These are phyloP conservation scores for Lichtheimia ramosa DNA, from an alignment of 371 early-diverging fungal genomes.

Conservation along the genomic window DNA sequence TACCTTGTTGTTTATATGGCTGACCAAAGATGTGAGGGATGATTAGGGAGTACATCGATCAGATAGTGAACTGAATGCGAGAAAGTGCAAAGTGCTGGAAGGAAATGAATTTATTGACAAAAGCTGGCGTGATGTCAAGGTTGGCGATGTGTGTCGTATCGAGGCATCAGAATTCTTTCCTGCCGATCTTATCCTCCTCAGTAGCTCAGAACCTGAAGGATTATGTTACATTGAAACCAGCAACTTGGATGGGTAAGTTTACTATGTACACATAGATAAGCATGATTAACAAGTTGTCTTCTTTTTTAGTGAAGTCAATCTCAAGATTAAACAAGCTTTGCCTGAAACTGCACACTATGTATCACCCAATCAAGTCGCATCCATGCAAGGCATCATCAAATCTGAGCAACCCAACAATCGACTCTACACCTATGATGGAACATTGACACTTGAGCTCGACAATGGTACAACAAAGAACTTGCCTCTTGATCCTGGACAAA, in stretches of 20 bases:
- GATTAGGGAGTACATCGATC: conserved; percentile 61
- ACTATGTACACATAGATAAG: background rate
- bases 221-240: conserved; percentile 95
- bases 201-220: conserved; percentile 85
- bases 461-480: conserved; percentile 53
- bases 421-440: conserved; percentile 85
- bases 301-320: conserved; percentile 77
- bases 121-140: conserved; percentile 77
- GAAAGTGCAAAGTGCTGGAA: conserved; percentile 67
- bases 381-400: conserved; percentile 57
- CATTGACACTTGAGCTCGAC: conserved; percentile 44
- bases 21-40: background rate
- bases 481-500: conserved; percentile 76
- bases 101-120: conserved; percentile 64
- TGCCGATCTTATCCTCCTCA: conserved; percentile 87
- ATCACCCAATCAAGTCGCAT: conserved; percentile 58
- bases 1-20: too few relatives aligned
- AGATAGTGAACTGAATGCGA: conserved; percentile 76
- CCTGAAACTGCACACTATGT: conserved; percentile 69
- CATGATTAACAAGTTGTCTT: background rate
- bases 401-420: conserved; percentile 87
- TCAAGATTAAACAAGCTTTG: conserved; percentile 87
- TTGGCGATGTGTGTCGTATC: conserved; percentile 91
- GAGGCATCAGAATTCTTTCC: conserved; percentile 88
- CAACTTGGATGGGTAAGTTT: conserved; percentile 86